Evolutionary conservation across 2,329 filamentous ascomycete genomes (phyloP).

Genomic region (Parastagonospora nodorum): DNA sequence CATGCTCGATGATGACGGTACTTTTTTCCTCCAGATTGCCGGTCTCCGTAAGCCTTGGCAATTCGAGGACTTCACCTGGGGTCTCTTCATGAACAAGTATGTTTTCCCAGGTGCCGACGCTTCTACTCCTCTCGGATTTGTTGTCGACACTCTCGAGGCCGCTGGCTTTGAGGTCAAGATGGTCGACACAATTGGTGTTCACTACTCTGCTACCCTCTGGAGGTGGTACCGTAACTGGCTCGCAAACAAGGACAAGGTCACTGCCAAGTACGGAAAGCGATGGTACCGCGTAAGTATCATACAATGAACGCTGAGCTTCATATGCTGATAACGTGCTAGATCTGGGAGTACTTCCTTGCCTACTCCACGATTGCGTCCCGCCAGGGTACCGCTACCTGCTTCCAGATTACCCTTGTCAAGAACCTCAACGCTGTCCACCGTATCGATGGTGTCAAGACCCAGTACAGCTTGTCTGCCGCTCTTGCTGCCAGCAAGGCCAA

Average conservation of each 20-base stretch:
- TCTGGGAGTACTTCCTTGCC: constrained; percentile 91
- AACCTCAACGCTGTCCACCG: constrained; percentile 88
- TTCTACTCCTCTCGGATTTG: constrained; percentile 87
- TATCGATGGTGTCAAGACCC: constrained; percentile 71
- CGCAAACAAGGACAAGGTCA: constrained; percentile 87
- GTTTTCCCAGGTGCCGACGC: constrained; percentile 97
- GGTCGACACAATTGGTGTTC: constrained; percentile 91
- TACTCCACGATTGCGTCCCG: constrained; percentile 83
- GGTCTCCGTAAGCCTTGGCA: constrained; percentile 95
- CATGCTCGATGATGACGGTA: constrained; percentile 95
- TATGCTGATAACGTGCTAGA: constrained; percentile 55
- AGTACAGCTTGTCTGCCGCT: constrained; percentile 72
- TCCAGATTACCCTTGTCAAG: constrained; percentile 85
- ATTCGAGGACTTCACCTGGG: constrained; percentile 97
- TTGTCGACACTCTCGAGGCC: constrained; percentile 81
- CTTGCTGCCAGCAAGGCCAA: constrained; percentile 56
- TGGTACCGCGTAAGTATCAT: constrained; percentile 83
- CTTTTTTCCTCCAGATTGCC: constrained; percentile 95
- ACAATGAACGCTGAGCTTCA: not conserved
- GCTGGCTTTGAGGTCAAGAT: constrained; percentile 90
- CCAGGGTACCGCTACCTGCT: constrained; percentile 84
- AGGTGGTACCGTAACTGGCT: constrained; percentile 99
- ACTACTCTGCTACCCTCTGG: constrained; percentile 97
- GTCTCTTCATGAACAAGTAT: constrained; percentile 99
- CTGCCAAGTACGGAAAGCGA: constrained; percentile 90